Evolutionary conservation across 176 grass and related monocot genomes (phyloP), one percentile per base, ranked within the genome.

Genomic region (Lolium perenne): DNA sequence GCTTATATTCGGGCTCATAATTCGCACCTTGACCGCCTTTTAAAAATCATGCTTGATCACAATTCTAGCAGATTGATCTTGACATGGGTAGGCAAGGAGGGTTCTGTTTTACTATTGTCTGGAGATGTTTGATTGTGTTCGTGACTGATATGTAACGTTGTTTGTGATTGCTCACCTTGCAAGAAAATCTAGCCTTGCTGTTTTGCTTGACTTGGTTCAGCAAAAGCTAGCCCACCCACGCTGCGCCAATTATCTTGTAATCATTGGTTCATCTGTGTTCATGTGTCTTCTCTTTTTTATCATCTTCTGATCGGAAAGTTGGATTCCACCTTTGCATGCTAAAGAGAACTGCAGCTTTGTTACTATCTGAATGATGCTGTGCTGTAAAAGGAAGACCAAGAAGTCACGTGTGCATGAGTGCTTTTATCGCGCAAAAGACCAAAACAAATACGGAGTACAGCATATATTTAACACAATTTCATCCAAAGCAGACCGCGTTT

Each of bases 1-100:
- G 89, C 76, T 43, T 87, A 87, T 75, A 91, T 91, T 50, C 67
- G 25, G 80, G 49, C 67, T 76, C 76, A 84, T 91, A 76, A 91
- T 91, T 87, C 50, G 74, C 75, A 14, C 45, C 74, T 87, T 87
- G 80, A 87, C 82, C 49, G 0, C 77, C 48, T 67, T 84, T 84
- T 49, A 14, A 68, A 80, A 84, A 80, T 62, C 49, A 60, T 84
- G 67, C n/a, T 10, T 21, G 26, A 49, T 61, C 79, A 43, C 48
- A 87, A 87, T 87, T 80, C 38, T 25, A 51, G 10, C 35, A 40
- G 75, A 84, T 59, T 64, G 89, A 74, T 79, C 49, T 59, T 57
- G 89, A 87, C 41, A 47, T 78, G 64, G 73, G 51, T 32, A 21
- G 50, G 79, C 65, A 78, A 73, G 35, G 48, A 45, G 38, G 7